Percentiles rank a stretch among this genome's conserved stretches.
Evolutionary conservation across 345 rosid genomes (phyloP).

Genomic region (Euclidium syriacum): DNA sequence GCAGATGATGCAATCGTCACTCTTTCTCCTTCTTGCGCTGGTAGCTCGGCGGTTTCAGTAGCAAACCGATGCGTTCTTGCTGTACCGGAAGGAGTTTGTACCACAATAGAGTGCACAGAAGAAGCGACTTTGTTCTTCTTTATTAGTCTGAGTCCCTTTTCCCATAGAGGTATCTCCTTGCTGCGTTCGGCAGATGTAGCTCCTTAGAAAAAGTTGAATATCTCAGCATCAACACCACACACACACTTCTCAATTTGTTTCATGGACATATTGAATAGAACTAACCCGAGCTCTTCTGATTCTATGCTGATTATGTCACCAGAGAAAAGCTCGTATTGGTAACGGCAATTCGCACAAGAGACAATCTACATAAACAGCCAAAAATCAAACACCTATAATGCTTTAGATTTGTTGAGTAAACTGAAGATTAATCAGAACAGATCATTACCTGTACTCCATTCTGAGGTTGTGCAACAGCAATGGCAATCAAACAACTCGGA

Average conservation of each 20-base stretch:
- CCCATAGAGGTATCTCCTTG: slow-evolving; percentile 93
- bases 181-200: slow-evolving; percentile 99
- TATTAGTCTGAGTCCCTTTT: slow-evolving; percentile 75
- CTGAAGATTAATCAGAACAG: background rate
- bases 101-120: slow-evolving; percentile 92
- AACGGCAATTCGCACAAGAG: slow-evolving; percentile 82
- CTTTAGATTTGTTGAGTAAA: too few species aligned
- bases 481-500: slow-evolving; percentile 74
- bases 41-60: slow-evolving; percentile 83
- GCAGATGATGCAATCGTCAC: slow-evolving; percentile 87
- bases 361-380: slow-evolving; percentile 52
- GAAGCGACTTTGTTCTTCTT: slow-evolving; percentile 64
- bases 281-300: slow-evolving; percentile 92
- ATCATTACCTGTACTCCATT: slow-evolving; percentile 73
- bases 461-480: slow-evolving; percentile 87
- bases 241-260: slow-evolving; percentile 28
- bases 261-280: slow-evolving; percentile 23
- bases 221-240: slow-evolving; percentile 85
- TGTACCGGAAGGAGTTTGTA: slow-evolving; percentile 77
- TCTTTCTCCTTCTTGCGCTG: slow-evolving; percentile 95
- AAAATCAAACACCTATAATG: too few species aligned
- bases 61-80: slow-evolving; percentile 92
- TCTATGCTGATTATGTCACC: slow-evolving; percentile 66
- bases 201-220: slow-evolving; percentile 98
- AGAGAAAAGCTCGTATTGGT: slow-evolving; percentile 89